Base-by-base conservation (phyloP, 768 basidiomycete genomes). In the Boletus huronensis region DNA sequence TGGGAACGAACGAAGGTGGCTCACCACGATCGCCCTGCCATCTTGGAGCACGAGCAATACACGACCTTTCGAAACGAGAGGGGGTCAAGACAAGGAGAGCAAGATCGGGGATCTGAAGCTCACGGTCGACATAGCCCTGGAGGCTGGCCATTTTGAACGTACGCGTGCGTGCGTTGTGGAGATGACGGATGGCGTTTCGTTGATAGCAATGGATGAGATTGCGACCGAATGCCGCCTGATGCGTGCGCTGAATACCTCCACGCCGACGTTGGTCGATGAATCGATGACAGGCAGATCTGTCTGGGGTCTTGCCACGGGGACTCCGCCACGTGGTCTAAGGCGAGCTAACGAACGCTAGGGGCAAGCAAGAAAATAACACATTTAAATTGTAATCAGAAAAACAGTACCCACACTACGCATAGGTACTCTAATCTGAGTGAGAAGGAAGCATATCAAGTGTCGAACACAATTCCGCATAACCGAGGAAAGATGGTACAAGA, bases 1-100 rank as follows among this genome's bases (percentile, higher is more conserved):
- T 13, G 25, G 19, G n/a, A 25, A 39, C 9, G 16, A 35, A 25
- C 10, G 8, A 47, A 21, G 21, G 47, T 17, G 41, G 78, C 88
- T 50, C 59, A 96, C 96, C 62, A 96, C 85, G 69, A 98, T 97
- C 39, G 89, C 84, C 64, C 96, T 85, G 48, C 96, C 96, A 71
- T 99, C 96, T 78, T 98, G 93, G 32, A 98, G 86, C 59, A 98
- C 85, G 68, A 98, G 85, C 55, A 95, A 82, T 62, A 98, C 94
- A 70, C 87, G 90, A 64, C 88, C 92, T 94, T 13, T 67, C 6
- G 14, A 47, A 40, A 14, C 16, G 40, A 34, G 35, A 8, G 19
- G 16, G 32, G 39, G 32, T 56, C 29, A 49, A 6, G 19, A 52
- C 11, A 52, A 9, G 28, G 25, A 23, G 16, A 14, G 21, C 35